Base-by-base conservation (phyloP, 2,329 filamentous ascomycete genomes). In the Coleophoma cylindrospora region DNA sequence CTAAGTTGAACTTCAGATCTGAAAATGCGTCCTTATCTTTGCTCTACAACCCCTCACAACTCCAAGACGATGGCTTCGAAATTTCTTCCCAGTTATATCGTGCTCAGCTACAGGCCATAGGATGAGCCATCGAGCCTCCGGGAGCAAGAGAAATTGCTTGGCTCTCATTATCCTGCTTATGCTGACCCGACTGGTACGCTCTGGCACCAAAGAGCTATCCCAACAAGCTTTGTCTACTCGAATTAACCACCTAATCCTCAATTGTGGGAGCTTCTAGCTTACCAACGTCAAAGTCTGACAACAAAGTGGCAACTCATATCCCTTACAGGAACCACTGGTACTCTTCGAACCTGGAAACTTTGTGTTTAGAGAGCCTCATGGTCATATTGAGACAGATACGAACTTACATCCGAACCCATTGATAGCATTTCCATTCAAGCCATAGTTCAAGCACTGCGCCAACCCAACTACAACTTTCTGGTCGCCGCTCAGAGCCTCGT, bases 401-500 rank as follows among this genome's bases (percentile, higher is more conserved):
- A 27, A 43, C 40, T 43, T 12, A 43, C 40, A 43, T 19, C 17
- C 21, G 14, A 43, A 43, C 22, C 57, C 53, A 43, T 59, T 56
- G 33, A 56, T 48, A 17, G 49, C 53, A 22, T 57, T 57, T 8
- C 40, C 43, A 19, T 55, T 54, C 15, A 59, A 21, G 17, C 45
- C 45, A 36, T 57, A 57, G 3, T 41, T 48, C 32, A 53, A 22
- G 2, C 51, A 12, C 3, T 49, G 40, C 17, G 56, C 45, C 7
- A 52, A n/a, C 36, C 54, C 34, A 3, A 53, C 45, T 6, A 60
- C 34, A n/a, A 58, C n/a, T 0, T 51, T 51, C 11, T 55, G 47
- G 34, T 54, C 52, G 17, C 57, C 57, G 15, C 56, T 49, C 43
- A 58, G 53, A 11, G 46, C 50, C 1, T 44, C 50, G 14, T 53